phyloP scores from a whole-genome alignment of 306 rosid species.

The Cucurbita pepo region DNA sequence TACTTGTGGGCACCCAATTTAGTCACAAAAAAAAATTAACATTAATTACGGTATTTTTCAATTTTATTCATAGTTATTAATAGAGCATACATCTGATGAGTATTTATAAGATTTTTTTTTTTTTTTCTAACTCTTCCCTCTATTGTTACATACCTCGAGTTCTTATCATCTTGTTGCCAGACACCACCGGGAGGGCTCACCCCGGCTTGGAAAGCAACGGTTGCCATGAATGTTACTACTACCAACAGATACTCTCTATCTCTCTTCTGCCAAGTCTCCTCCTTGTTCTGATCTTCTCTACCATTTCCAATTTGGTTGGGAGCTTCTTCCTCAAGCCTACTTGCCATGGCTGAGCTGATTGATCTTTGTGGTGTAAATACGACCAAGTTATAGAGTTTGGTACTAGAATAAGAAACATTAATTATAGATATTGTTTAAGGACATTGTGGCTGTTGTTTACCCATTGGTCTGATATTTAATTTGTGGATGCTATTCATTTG shows the following conservation, averaged over 20 bases:
- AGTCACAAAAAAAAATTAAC: too few relatives aligned
- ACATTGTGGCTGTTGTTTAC: not conserved
- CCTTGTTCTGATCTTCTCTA: not conserved
- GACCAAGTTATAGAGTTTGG: too few relatives aligned
- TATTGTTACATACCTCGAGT: not conserved
- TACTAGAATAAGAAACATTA: not conserved
- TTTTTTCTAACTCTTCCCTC: too few relatives aligned
- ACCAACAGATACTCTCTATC: constrained; percentile 16
- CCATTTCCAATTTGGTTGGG: not conserved
- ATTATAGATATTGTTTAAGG: not conserved
- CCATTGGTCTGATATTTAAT: not conserved
- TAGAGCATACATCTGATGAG: too few relatives aligned
- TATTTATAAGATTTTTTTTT: too few relatives aligned
- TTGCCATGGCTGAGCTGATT: not conserved
- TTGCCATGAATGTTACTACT: constrained; percentile 18
- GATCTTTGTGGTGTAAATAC: not conserved
- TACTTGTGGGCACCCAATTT: too few relatives aligned
- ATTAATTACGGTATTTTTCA: too few relatives aligned
- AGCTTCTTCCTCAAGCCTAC: not conserved
- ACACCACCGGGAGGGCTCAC: constrained; percentile 21
- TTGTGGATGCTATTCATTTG: not conserved
- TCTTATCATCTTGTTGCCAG: constrained; percentile 12
- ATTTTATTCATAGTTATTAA: too few relatives aligned
- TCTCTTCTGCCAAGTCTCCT: not conserved
- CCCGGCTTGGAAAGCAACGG: constrained; percentile 19